phyloP scores from a whole-genome alignment of 345 rosid species.

The Erysimum cheiranthoides region DNA sequence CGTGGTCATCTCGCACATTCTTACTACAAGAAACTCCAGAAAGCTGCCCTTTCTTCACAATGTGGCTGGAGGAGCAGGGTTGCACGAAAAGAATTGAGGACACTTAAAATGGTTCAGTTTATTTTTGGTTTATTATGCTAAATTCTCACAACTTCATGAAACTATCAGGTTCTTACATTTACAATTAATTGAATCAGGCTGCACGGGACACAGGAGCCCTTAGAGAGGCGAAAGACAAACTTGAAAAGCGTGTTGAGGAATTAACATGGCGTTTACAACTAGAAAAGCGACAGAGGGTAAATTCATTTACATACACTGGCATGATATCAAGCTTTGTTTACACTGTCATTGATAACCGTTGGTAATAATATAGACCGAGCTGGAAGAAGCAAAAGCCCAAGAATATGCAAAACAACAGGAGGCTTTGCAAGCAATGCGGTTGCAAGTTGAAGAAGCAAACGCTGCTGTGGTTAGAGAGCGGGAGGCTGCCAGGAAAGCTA shows the following conservation, averaged over 20 bases:
- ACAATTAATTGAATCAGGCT: slow-evolving; percentile 60
- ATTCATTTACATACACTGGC: slow-evolving; percentile 33
- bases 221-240: slow-evolving; percentile 96
- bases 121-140: slow-evolving; percentile 4
- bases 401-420: slow-evolving; percentile 89
- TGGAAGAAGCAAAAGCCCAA: slow-evolving; percentile 95
- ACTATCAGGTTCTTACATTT: slow-evolving; percentile 39
- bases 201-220: slow-evolving; percentile 97
- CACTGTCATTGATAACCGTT: slow-evolving; percentile 12
- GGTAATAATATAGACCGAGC: slow-evolving; percentile 64
- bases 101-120: slow-evolving; percentile 81
- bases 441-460: slow-evolving; percentile 91
- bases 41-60: slow-evolving; percentile 79
- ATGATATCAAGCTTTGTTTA: slow-evolving; percentile 17
- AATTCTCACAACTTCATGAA: background rate
- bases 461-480: slow-evolving; percentile 73
- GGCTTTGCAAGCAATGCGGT: slow-evolving; percentile 72
- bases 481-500: slow-evolving; percentile 92
- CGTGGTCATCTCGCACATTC: slow-evolving; percentile 69
- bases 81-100: slow-evolving; percentile 89
- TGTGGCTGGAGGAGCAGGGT: slow-evolving; percentile 99
- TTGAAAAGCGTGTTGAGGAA: slow-evolving; percentile 98
- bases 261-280: slow-evolving; percentile 96
- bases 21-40: slow-evolving; percentile 86
- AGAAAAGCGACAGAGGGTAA: slow-evolving; percentile 96